Conservation (phyloP, 2,329 filamentous ascomycete genomes). For the Orbilia quercus region DNA sequence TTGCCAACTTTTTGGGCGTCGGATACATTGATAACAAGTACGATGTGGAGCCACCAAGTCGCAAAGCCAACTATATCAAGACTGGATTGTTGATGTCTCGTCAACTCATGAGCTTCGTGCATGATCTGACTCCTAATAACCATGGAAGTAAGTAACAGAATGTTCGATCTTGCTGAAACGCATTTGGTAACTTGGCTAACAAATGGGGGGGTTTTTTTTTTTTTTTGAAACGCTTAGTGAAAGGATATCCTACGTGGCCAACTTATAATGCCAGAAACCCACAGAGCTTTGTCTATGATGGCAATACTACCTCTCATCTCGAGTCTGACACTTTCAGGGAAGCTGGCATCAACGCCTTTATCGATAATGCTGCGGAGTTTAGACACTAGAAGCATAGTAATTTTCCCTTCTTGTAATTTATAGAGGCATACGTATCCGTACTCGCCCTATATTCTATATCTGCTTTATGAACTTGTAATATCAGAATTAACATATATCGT, state of each 20-base stretch:
- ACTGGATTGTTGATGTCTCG: slow-evolving; percentile 47
- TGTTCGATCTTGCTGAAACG: background rate
- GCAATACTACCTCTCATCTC: slow-evolving; percentile 45
- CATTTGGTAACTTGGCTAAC: background rate
- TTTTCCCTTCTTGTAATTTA: too few relatives aligned
- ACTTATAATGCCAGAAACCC: slow-evolving; percentile 31
- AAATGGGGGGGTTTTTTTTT: too few relatives aligned
- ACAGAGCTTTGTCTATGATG: slow-evolving; percentile 49
- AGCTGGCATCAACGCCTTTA: slow-evolving; percentile 42
- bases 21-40: slow-evolving; percentile 55
- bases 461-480: too few relatives aligned
- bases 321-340: slow-evolving; percentile 42
- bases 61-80: slow-evolving; percentile 46
- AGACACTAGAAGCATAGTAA: slow-evolving; percentile 27
- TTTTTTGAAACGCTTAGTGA: slow-evolving; percentile 23
- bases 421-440: too few relatives aligned
- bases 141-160: slow-evolving; percentile 45
- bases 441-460: too few relatives aligned
- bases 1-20: slow-evolving; percentile 61
- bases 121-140: slow-evolving; percentile 41
- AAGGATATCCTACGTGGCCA: slow-evolving; percentile 44
- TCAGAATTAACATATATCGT: too few relatives aligned
- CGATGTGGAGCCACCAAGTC: slow-evolving; percentile 27
- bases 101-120: slow-evolving; percentile 44
- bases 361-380: slow-evolving; percentile 32